These are phyloP conservation scores for Forsythia suspensa DNA, from an alignment of 257 asterid species.

Conservation along the genomic window DNA sequence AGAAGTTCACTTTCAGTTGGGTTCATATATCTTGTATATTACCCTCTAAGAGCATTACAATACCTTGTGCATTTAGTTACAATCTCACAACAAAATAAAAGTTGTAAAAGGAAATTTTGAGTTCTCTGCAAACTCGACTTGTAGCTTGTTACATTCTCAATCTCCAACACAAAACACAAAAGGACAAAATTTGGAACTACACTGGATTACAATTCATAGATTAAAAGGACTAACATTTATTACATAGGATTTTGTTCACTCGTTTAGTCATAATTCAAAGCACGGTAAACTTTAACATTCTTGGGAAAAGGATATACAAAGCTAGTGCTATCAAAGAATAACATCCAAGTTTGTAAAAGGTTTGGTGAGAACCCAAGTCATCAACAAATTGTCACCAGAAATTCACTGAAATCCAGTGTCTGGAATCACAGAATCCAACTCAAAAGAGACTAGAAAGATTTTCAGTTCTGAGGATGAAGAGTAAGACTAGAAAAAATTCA, in stretches of 20 bases:
- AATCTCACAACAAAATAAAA: too few relatives aligned
- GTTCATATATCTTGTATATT: neutral
- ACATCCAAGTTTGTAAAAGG: neutral
- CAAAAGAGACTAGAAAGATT: constrained; percentile 54
- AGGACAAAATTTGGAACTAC: too few relatives aligned
- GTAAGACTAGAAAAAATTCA: constrained; percentile 68
- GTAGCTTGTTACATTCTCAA: neutral
- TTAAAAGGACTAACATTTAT: too few relatives aligned
- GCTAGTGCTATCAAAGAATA: too few relatives aligned
- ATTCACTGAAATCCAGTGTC: constrained; percentile 79
- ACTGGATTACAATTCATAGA: too few relatives aligned
- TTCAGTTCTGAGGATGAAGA: constrained; percentile 84
- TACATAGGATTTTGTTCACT: too few relatives aligned
- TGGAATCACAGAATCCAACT: constrained; percentile 82
- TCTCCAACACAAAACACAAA: too few relatives aligned
- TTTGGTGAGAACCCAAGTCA: constrained; percentile 61
- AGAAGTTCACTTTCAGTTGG: neutral
- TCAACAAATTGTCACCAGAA: constrained; percentile 60
- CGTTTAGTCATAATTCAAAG: too few relatives aligned
- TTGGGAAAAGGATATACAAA: too few relatives aligned
- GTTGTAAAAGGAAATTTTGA: neutral
- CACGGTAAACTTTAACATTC: too few relatives aligned
- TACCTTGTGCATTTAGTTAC: neutral
- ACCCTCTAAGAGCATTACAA: neutral
- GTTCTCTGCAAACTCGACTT: neutral